A percentile compares a stretch with the other conserved stretches of the same genome.
phyloP scores from a whole-genome alignment of 1,284 basidiomycete species.

The Afroboletus lepidellus region DNA sequence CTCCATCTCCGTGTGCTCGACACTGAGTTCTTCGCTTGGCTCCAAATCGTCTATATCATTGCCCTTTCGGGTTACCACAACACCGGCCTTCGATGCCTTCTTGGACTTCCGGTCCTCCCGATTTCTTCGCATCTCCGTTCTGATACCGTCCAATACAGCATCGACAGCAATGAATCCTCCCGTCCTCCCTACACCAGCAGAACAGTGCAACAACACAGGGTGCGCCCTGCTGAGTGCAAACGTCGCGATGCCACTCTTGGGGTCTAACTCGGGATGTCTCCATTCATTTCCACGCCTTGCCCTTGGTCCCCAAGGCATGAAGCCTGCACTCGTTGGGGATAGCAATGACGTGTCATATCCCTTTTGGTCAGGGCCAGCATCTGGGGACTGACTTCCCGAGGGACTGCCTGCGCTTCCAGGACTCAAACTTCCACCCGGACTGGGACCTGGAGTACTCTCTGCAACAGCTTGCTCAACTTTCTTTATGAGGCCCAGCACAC shows the following conservation, averaged over 20 bases:
- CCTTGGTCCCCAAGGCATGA: constrained; percentile 6
- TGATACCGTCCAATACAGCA: constrained; percentile 77
- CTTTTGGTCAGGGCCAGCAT: constrained; percentile 4
- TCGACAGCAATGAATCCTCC: constrained; percentile 91
- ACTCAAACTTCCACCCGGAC: constrained; percentile 28
- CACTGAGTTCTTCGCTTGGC: constrained; percentile 1
- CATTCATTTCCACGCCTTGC: constrained; percentile 25
- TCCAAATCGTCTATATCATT: background rate
- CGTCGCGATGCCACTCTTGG: constrained; percentile 48
- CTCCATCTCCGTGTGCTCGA: constrained; percentile 8
- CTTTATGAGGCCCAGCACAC: constrained; percentile 70
- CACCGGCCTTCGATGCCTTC: background rate
- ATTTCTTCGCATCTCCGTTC: constrained; percentile 54
- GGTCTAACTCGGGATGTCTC: constrained; percentile 42
- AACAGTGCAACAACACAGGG: constrained; percentile 77
- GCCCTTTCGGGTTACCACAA: background rate
- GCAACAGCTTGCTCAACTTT: constrained; percentile 53
- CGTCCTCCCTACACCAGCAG: constrained; percentile 89
- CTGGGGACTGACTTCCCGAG: constrained; percentile 21
- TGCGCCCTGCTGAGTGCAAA: constrained; percentile 45
- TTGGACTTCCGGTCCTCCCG: constrained; percentile 14
- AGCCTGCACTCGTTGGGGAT: constrained; percentile 16
- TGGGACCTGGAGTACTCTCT: constrained; percentile 42
- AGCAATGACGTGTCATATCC: constrained; percentile 10
- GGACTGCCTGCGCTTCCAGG: constrained; percentile 17